Evolutionary conservation across 371 early-diverging fungal genomes (phyloP), one percentile per base, ranked within the genome.

Genomic region (Mucor velutinosus): DNA sequence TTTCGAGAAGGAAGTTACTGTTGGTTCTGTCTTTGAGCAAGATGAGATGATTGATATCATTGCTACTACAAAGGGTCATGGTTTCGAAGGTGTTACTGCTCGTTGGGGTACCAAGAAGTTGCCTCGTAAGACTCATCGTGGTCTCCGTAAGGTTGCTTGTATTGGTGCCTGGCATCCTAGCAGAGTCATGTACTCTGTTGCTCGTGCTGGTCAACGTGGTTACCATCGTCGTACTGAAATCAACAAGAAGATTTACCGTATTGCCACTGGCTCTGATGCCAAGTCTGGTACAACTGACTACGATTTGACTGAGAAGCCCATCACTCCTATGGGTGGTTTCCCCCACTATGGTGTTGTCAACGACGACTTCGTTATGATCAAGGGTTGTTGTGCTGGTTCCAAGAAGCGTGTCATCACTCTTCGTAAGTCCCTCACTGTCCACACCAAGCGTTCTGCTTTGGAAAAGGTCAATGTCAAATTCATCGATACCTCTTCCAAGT

Each of bases 121-220:
- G 73, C 99, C 99, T 67, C 92, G 99, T 86, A 99, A 99, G 95
- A 99, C 99, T 58, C 99, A 99, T 89, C 95, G 95, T 87, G 99
- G 99, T 95, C 92, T 97, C 74, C 95, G 99, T 81, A 99, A 99
- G 94, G 99, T 99, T 75, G 99, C 99, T 77, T 99, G 99, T 94
- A 99, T 99, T 82, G 99, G 99, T 85, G 99, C 99, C 70, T 99
- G 99, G 99, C 99, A 99, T 91, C 99, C 99, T 81, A 89, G 94
- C 79, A 94, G 98, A 73, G 99, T 99, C 84, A 96, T 98, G 98
- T 98, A 90, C 93, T 95, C 99, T 64, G 99, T 99, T 74, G 95
- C 99, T 69, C 96, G 99, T 86, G 98, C 99, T 75, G 99, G 99
- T 95, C 99, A 99, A 90, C 89, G 94, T 83, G 99, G 99, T 88